Conservation (phyloP, 306 rosid genomes). For the Dalbergia oliveri region DNA sequence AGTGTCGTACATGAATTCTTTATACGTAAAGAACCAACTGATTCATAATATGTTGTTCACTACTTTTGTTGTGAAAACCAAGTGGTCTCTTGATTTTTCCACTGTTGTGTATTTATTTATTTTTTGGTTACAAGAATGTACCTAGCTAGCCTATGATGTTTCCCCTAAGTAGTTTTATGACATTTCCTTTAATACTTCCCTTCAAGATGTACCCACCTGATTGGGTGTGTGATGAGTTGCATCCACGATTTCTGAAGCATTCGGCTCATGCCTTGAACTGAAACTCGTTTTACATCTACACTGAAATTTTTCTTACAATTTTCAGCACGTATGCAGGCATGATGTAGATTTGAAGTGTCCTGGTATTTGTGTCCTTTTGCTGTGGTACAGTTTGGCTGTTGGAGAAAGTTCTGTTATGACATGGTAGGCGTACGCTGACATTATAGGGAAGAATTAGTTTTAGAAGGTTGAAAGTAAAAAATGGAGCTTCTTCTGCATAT, state of each 20-base stretch:
- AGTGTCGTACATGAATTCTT: conserved; percentile 4
- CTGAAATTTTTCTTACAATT: conserved; percentile 37
- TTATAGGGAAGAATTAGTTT: conserved; percentile 27
- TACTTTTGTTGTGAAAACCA: background rate
- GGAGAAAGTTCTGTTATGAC: conserved; percentile 39
- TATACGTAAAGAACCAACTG: background rate
- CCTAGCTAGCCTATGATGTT: background rate
- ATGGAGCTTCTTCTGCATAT: conserved; percentile 42
- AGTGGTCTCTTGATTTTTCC: background rate
- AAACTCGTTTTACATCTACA: conserved; percentile 28
- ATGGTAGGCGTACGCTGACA: conserved; percentile 47
- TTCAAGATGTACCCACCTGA: conserved; percentile 3
- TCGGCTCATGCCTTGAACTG: conserved; percentile 27
- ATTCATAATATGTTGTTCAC: background rate
- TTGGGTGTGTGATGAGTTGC: background rate
- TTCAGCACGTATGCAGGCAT: conserved; percentile 51
- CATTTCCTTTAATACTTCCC: background rate
- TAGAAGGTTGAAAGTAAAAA: conserved; percentile 45
- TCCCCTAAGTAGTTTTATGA: background rate
- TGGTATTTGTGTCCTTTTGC: conserved; percentile 39
- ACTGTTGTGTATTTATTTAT: background rate
- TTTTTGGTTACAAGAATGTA: too few species aligned
- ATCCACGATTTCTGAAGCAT: conserved; percentile 34
- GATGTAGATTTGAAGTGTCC: conserved; percentile 52
- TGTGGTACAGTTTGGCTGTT: conserved; percentile 38